A percentile compares a stretch with the other conserved stretches of the same genome.
These are phyloP conservation scores for Nematocida displodere DNA, from an alignment of 371 early-diverging fungal genomes.

Conservation along the genomic window DNA sequence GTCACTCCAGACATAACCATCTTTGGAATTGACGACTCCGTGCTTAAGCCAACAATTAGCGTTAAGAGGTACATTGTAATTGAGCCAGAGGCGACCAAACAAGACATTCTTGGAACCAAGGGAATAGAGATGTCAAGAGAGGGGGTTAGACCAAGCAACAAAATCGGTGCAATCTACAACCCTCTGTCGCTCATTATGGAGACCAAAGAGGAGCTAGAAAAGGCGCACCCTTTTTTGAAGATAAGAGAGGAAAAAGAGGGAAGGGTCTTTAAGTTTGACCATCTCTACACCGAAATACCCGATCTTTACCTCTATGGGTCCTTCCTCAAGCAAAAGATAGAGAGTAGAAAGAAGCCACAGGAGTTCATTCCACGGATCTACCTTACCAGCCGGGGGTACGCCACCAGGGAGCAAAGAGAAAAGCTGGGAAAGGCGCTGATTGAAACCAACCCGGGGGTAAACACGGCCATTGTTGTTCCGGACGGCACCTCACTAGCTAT, in stretches of 20 bases:
- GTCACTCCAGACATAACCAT: too few relatives aligned
- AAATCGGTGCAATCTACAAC: not conserved
- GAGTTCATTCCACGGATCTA: not conserved
- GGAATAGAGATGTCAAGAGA: constrained; percentile 1
- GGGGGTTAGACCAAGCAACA: not conserved
- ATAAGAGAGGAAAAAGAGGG: not conserved
- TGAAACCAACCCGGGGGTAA: not conserved
- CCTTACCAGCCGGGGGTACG: constrained; percentile 3
- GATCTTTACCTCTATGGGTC: not conserved
- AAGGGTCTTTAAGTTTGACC: not conserved
- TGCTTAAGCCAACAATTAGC: constrained; percentile 15
- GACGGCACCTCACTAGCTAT: constrained; percentile 21
- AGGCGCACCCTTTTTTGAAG: not conserved
- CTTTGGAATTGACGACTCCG: constrained; percentile 8
- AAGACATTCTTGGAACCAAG: not conserved
- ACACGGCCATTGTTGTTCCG: not conserved
- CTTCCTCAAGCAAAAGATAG: not conserved
- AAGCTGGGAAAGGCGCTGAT: not conserved
- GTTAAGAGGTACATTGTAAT: not conserved
- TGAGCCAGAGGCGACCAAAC: not conserved
- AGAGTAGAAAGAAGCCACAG: not conserved
- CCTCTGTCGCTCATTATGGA: not conserved
- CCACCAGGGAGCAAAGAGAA: not conserved
- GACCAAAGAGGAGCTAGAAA: not conserved
- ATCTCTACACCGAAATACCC: constrained; percentile 25